These are phyloP conservation scores for Candida verbasci DNA, from an alignment of 805 yeast genomes.

Conservation along the genomic window DNA sequence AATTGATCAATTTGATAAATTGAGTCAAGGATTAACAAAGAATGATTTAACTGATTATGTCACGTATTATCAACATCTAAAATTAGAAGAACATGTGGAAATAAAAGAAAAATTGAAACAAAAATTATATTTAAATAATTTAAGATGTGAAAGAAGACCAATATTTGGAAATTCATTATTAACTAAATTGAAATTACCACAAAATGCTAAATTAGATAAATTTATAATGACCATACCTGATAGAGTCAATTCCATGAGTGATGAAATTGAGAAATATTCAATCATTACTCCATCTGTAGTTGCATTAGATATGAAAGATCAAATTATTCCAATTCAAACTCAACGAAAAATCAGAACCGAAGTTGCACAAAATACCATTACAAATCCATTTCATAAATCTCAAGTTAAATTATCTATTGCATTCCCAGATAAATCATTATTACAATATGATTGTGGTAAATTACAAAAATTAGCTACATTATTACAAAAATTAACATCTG, in stretches of 20 bases:
- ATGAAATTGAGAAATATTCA: constrained; percentile 66
- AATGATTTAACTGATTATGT: constrained; percentile 36
- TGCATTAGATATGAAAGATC: constrained; percentile 62
- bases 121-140: constrained; percentile 55
- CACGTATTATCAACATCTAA: constrained; percentile 55
- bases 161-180: constrained; percentile 61
- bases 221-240: constrained; percentile 8
- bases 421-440: constrained; percentile 88
- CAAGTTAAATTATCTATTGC: constrained; percentile 89
- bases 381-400: constrained; percentile 63
- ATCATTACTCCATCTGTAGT: constrained; percentile 88
- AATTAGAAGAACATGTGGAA: constrained; percentile 48
- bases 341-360: constrained; percentile 26
- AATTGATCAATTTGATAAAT: constrained; percentile 29
- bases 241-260: constrained; percentile 35
- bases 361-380: constrained; percentile 39
- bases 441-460: constrained; percentile 97
- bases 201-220: background rate
- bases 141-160: constrained; percentile 65
- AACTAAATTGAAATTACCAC: constrained; percentile 24
- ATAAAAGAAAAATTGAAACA: constrained; percentile 54
- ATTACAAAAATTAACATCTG: constrained; percentile 70
- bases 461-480: constrained; percentile 77
- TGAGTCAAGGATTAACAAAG: constrained; percentile 17
- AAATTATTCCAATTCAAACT: constrained; percentile 39